Evolutionary conservation across 208 protist species (phyloP).

Genomic region (Leptomonas seymouri): DNA sequence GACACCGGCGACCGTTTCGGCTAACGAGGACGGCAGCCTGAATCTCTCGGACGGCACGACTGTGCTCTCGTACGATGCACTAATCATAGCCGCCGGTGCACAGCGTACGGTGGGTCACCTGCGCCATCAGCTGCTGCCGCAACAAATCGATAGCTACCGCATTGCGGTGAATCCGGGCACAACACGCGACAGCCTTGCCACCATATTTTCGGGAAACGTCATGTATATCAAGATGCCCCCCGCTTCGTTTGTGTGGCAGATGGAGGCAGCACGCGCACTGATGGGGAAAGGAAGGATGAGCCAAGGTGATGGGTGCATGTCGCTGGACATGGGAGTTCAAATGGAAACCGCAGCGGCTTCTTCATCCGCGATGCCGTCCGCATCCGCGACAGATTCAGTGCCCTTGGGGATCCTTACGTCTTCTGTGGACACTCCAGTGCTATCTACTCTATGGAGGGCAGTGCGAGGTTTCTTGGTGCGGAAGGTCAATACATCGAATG

Average conservation of each 20-base stretch:
- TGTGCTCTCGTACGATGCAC: constrained; percentile 74
- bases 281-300: neutral
- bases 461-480: neutral
- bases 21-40: constrained; percentile 28
- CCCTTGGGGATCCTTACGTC: neutral
- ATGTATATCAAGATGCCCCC: constrained; percentile 86
- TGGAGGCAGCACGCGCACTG: constrained; percentile 35
- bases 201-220: constrained; percentile 67
- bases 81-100: constrained; percentile 79
- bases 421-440: neutral
- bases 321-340: neutral
- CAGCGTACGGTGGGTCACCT: constrained; percentile 57
- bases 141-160: constrained; percentile 60
- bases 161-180: constrained; percentile 85
- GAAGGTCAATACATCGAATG: neutral
- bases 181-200: constrained; percentile 72
- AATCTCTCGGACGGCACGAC: constrained; percentile 36
- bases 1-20: constrained; percentile 4
- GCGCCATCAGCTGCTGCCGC: constrained; percentile 16
- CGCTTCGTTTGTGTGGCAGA: constrained; percentile 52
- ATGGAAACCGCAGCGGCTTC: neutral
- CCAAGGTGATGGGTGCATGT: neutral
- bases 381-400: neutral
- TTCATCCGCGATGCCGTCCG: neutral
- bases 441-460: neutral